Percentiles rank a stretch among this genome's conserved stretches.
phyloP scores from a whole-genome alignment of 352 stramenopile genomes.

The Phytophthora pini region DNA sequence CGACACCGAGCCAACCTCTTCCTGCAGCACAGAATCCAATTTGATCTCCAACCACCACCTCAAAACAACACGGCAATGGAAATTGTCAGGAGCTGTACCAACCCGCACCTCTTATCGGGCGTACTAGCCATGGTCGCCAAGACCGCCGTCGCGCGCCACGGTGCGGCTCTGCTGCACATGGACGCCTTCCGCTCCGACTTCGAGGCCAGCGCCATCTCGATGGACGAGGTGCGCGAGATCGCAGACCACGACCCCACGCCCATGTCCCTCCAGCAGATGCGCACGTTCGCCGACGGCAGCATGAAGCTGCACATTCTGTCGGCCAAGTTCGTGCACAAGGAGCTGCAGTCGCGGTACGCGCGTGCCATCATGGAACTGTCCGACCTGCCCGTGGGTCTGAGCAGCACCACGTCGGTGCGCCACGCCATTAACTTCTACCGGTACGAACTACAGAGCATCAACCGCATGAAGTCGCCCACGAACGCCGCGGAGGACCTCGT shows the following conservation, averaged over 20 bases:
- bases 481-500: slow-evolving; percentile 54
- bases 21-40: slow-evolving; percentile 13
- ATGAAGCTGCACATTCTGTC: slow-evolving; percentile 66
- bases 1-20: not conserved
- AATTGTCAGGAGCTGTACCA: slow-evolving; percentile 23
- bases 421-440: slow-evolving; percentile 71
- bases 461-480: slow-evolving; percentile 42
- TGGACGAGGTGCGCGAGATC: slow-evolving; percentile 67
- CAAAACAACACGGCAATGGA: slow-evolving; percentile 15
- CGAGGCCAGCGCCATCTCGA: slow-evolving; percentile 43
- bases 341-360: slow-evolving; percentile 73
- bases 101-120: slow-evolving; percentile 19
- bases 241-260: slow-evolving; percentile 60
- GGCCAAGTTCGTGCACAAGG: slow-evolving; percentile 73
- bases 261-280: slow-evolving; percentile 81
- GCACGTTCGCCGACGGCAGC: slow-evolving; percentile 62
- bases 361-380: slow-evolving; percentile 73
- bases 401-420: slow-evolving; percentile 59
- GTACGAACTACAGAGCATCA: slow-evolving; percentile 56
- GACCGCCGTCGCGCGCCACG: slow-evolving; percentile 14
- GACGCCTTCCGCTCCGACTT: slow-evolving; percentile 23
- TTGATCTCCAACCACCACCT: slow-evolving; percentile 9
- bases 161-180: slow-evolving; percentile 23
- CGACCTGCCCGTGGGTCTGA: slow-evolving; percentile 69
- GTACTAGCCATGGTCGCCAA: slow-evolving; percentile 18